These are phyloP conservation scores for Knoxia roxburghii DNA, from an alignment of 257 asterid species.

Conservation along the genomic window DNA sequence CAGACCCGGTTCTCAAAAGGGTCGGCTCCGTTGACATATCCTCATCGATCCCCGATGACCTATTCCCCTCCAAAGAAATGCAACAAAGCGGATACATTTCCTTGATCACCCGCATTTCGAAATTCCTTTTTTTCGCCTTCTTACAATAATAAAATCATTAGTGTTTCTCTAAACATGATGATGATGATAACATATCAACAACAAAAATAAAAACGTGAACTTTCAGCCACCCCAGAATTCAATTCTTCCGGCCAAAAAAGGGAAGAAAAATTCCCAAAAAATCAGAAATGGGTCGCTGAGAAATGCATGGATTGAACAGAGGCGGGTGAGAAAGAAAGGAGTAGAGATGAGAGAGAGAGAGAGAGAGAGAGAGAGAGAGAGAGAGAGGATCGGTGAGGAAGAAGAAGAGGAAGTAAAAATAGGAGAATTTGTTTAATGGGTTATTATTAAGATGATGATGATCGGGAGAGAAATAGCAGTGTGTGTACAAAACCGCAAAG, in stretches of 20 bases:
- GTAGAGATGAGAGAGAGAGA: constrained; percentile 21
- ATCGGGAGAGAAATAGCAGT: too few species aligned
- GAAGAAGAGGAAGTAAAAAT: constrained; percentile 6
- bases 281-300: neutral
- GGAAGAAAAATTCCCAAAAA: neutral
- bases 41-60: constrained; percentile 49
- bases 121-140: neutral
- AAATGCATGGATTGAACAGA: neutral
- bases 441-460: neutral
- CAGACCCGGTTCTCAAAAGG: constrained; percentile 69
- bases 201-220: neutral
- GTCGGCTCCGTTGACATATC: constrained; percentile 56
- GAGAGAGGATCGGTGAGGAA: constrained; percentile 23
- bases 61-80: constrained; percentile 55
- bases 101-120: constrained; percentile 64
- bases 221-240: neutral
- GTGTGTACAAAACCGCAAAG: too few species aligned
- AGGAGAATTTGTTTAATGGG: neutral
- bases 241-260: neutral
- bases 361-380: neutral
- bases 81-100: constrained; percentile 96
- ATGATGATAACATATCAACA: neutral
- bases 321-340: neutral
- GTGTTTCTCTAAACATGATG: neutral
- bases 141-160: neutral